Percentiles rank a stretch among this genome's conserved stretches.
Conservation (phyloP, 495 filamentous ascomycete species). For the Penicilliopsis zonata region DNA sequence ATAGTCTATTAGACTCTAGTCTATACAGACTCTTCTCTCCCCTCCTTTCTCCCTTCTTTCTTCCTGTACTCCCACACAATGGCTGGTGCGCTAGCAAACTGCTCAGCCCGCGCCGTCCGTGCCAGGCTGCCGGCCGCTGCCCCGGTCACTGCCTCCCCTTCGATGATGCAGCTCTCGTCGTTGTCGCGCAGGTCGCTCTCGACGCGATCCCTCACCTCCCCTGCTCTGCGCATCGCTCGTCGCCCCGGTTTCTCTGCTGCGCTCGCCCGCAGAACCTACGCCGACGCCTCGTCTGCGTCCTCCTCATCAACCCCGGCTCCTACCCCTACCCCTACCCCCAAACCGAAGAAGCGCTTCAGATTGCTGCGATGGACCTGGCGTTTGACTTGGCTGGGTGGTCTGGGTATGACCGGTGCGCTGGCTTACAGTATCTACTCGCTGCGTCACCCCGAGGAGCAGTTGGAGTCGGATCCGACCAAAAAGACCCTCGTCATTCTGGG, state of each 20-base stretch:
- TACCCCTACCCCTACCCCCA: conserved; percentile 20
- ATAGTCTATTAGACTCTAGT: conserved; percentile 17
- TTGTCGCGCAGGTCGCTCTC: conserved; percentile 30
- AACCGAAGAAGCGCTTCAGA: conserved; percentile 34
- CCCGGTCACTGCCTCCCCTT: conserved; percentile 14
- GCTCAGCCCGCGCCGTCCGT: too few relatives aligned
- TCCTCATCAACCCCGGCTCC: conserved; percentile 11
- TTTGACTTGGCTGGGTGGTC: conserved; percentile 52
- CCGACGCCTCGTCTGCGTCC: conserved; percentile 12
- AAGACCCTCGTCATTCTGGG: conserved; percentile 96
- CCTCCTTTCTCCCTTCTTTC: conserved; percentile 7
- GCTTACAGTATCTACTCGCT: conserved; percentile 72
- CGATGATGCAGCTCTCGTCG: conserved; percentile 26
- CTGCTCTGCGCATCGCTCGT: conserved; percentile 12
- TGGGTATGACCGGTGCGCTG: conserved; percentile 57
- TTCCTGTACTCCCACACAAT: conserved; percentile 5
- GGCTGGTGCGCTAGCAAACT: conserved; percentile 13
- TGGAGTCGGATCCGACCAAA: conserved; percentile 72
- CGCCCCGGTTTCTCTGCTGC: conserved; percentile 18
- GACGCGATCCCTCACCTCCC: conserved; percentile 11
- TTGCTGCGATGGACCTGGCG: conserved; percentile 65
- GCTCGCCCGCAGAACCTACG: conserved; percentile 27
- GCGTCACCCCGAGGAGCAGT: conserved; percentile 72
- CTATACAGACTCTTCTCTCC: conserved; percentile 13
- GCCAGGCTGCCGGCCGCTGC: too few relatives aligned